These are phyloP conservation scores for Nemophila menziesii DNA, from an alignment of 257 asterid species.

Conservation along the genomic window DNA sequence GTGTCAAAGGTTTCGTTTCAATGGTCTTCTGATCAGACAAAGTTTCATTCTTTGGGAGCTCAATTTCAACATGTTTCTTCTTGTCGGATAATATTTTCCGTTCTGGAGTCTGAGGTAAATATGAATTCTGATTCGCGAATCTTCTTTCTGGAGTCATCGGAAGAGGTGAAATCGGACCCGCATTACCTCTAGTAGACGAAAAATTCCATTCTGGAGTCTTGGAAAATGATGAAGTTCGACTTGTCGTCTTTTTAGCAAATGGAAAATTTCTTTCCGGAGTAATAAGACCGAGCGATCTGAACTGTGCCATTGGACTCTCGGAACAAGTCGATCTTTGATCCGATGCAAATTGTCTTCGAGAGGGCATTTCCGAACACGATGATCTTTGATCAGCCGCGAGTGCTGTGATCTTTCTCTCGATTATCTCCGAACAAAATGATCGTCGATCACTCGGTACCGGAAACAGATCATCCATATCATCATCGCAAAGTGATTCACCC, in stretches of 20 bases:
- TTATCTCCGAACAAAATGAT: constrained; percentile 59
- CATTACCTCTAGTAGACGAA: not conserved
- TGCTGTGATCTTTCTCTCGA: constrained; percentile 28
- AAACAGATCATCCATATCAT: constrained; percentile 71
- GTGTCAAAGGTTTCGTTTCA: not conserved
- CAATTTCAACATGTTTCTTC: constrained; percentile 12
- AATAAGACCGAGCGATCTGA: constrained; percentile 5
- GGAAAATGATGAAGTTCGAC: constrained; percentile 10
- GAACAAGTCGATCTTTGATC: constrained; percentile 46
- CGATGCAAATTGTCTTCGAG: constrained; percentile 15
- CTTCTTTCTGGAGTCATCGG: not conserved
- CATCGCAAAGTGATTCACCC: constrained; percentile 23
- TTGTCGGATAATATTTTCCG: constrained; percentile 9
- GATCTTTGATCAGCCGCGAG: constrained; percentile 38
- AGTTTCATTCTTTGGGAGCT: constrained; percentile 11
- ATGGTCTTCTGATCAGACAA: not conserved
- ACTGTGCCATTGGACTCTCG: constrained; percentile 32
- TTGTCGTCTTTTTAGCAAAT: not conserved
- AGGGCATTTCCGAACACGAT: constrained; percentile 47
- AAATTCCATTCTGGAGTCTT: constrained; percentile 8
- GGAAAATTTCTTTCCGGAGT: constrained; percentile 24
- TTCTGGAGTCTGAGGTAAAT: not conserved
- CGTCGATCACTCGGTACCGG: constrained; percentile 41
- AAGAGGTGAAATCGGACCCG: not conserved
- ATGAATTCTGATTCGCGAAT: not conserved